Conservation (phyloP, 495 filamentous ascomycete genomes). For the Annulohypoxylon nitens region DNA sequence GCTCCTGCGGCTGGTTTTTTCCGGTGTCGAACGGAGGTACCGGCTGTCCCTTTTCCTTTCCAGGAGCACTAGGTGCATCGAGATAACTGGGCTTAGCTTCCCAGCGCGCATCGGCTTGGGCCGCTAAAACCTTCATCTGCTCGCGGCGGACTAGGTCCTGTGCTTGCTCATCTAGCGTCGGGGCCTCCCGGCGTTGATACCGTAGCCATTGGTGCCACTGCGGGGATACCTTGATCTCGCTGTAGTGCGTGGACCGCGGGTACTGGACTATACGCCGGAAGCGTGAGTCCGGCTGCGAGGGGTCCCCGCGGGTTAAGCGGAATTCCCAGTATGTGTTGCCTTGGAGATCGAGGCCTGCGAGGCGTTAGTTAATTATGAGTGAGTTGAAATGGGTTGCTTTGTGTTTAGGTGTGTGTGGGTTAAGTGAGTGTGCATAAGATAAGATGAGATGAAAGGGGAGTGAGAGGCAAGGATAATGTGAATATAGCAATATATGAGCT, state of each 20-base stretch:
- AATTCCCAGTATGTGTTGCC: conserved; percentile 98
- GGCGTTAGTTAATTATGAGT: neutral
- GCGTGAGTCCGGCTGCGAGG: conserved; percentile 55
- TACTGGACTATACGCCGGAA: conserved; percentile 78
- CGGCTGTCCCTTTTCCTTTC: conserved; percentile 29
- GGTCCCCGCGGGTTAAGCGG: conserved; percentile 69
- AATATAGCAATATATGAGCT: conserved; percentile 39
- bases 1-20: conserved; percentile 23
- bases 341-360: conserved; percentile 80
- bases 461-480: conserved; percentile 30
- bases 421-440: neutral
- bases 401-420: conserved; percentile 17
- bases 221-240: conserved; percentile 73
- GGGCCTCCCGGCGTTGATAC: conserved; percentile 77
- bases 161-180: conserved; percentile 79
- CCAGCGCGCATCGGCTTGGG: conserved; percentile 87
- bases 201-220: conserved; percentile 99
- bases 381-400: neutral
- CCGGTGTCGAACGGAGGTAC: conserved; percentile 28
- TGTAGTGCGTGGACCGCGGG: conserved; percentile 70
- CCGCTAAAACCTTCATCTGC: conserved; percentile 79
- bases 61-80: conserved; percentile 37
- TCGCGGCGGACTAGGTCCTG: conserved; percentile 75
- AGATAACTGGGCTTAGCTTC: conserved; percentile 71
- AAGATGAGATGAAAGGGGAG: conserved; percentile 21